Evolutionary conservation across 2,329 filamentous ascomycete genomes (phyloP).

Genomic region (Verticillium albo-atrum): DNA sequence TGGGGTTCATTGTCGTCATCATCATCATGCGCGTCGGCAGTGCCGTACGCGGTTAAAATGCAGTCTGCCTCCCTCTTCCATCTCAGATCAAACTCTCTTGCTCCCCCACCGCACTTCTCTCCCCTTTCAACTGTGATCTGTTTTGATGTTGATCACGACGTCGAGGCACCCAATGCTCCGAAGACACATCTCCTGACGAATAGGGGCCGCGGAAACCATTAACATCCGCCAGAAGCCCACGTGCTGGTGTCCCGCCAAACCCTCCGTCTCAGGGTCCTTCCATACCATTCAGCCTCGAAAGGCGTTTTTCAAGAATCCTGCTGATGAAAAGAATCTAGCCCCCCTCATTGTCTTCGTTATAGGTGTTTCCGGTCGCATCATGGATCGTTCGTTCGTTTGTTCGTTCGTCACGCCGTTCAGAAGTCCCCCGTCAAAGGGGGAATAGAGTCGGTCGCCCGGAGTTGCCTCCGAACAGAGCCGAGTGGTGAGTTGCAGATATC

Average conservation of each 20-base stretch:
- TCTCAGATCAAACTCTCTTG: neutral
- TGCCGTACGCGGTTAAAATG: neutral
- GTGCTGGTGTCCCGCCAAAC: neutral
- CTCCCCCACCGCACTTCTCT: neutral
- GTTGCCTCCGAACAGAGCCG: slow-evolving; percentile 8
- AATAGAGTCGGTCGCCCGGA: slow-evolving; percentile 7
- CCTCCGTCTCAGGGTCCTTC: neutral
- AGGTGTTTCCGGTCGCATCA: neutral
- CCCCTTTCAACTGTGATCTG: neutral
- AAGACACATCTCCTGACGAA: no score
- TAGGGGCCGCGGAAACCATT: no score
- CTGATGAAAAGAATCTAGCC: neutral
- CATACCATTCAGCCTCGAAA: neutral
- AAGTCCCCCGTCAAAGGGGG: neutral
- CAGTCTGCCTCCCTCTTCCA: neutral
- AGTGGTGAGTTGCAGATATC: neutral
- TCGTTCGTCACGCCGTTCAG: neutral
- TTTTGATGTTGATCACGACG: neutral
- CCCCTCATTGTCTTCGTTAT: neutral
- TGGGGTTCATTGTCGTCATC: slow-evolving; percentile 9
- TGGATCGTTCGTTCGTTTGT: neutral
- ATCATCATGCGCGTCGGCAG: neutral
- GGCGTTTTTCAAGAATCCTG: neutral
- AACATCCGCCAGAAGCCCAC: neutral
- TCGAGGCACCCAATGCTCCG: neutral